Conservation (phyloP, 2,329 filamentous ascomycete genomes). For the Pyrenochaeta sp. region DNA sequence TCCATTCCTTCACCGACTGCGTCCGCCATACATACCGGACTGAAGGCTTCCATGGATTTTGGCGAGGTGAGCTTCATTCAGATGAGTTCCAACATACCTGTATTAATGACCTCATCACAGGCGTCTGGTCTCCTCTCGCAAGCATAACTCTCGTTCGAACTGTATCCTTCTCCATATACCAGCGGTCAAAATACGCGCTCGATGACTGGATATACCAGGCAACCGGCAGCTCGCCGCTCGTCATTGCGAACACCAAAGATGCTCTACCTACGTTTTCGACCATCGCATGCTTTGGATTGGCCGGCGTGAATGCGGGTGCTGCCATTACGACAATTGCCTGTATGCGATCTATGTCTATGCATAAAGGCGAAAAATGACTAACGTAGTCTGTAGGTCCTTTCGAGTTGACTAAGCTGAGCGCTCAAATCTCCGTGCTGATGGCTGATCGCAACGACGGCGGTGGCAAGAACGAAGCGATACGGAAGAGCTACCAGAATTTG, state of each 20-base stretch:
- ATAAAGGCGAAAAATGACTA: constrained; percentile 8
- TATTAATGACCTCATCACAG: constrained; percentile 44
- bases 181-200: constrained; percentile 76
- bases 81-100: constrained; percentile 7
- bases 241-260: constrained; percentile 74
- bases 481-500: constrained; percentile 75
- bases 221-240: constrained; percentile 75
- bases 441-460: constrained; percentile 65
- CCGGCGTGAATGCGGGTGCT: constrained; percentile 81
- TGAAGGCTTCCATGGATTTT: constrained; percentile 61
- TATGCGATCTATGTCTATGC: constrained; percentile 26
- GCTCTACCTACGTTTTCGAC: constrained; percentile 77
- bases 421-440: constrained; percentile 83
- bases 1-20: constrained; percentile 76
- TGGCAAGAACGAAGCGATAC: constrained; percentile 46
- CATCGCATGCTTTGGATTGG: constrained; percentile 77
- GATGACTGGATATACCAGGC: constrained; percentile 72
- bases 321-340: constrained; percentile 83
- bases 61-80: constrained; percentile 57
- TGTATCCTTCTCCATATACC: constrained; percentile 82
- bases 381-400: constrained; percentile 69
- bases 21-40: constrained; percentile 75
- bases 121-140: constrained; percentile 80
- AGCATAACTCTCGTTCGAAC: constrained; percentile 81
- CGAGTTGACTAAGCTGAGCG: constrained; percentile 87